Evolutionary conservation across 1,139 yeast species (phyloP).

Genomic region (Pichia sp.): DNA sequence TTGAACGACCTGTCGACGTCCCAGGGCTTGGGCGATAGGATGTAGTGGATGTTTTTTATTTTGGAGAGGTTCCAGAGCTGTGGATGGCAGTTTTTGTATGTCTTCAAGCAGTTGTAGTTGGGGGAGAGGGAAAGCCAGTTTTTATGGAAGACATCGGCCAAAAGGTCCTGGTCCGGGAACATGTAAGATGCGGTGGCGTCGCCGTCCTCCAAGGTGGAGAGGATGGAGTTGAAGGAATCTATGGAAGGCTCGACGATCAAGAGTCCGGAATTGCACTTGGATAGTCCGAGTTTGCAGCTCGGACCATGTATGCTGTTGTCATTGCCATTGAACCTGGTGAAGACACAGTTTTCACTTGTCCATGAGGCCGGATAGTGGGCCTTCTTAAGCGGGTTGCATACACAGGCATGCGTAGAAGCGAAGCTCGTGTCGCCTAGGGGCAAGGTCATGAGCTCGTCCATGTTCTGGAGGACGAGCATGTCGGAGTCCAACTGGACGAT

Average conservation of each 20-base stretch:
- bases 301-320: conserved; percentile 37
- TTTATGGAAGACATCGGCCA: conserved; percentile 46
- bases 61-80: conserved; percentile 43
- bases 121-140: conserved; percentile 48
- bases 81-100: conserved; percentile 40
- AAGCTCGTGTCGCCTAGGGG: conserved; percentile 35
- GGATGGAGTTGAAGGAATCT: conserved; percentile 36
- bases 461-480: conserved; percentile 49
- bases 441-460: conserved; percentile 53
- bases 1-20: conserved; percentile 33
- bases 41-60: conserved; percentile 53
- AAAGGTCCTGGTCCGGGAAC: conserved; percentile 55
- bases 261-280: conserved; percentile 52
- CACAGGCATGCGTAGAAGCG: conserved; percentile 59
- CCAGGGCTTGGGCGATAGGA: conserved; percentile 57
- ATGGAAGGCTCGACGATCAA: conserved; percentile 43
- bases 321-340: conserved; percentile 9
- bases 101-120: conserved; percentile 51
- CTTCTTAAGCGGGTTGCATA: conserved; percentile 49
- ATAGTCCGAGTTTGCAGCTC: conserved; percentile 36
- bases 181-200: conserved; percentile 38
- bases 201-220: conserved; percentile 35
- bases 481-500: conserved; percentile 53
- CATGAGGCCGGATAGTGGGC: conserved; percentile 51
- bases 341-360: conserved; percentile 46